Base-by-base conservation (phyloP, 75 land plant genomes). In the Sequoiadendron giganteum region DNA sequence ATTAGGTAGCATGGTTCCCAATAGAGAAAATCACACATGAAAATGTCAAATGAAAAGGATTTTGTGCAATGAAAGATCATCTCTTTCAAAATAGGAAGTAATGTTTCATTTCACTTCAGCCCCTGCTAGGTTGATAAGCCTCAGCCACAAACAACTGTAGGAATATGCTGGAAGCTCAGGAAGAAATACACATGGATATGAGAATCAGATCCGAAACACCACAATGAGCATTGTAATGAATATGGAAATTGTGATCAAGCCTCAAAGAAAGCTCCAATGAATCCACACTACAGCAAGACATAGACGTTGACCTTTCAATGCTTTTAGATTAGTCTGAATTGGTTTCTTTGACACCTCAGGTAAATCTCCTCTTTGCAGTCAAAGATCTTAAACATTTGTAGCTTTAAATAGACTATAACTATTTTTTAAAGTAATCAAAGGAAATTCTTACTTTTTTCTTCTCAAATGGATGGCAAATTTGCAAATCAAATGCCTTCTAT, bases 401-500 rank as follows among this genome's bases (percentile, higher is more conserved):
- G 25, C 82, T 79, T 18, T 2, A 79, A 79, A 79, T 40, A 79
- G 28, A 79, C 82, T 8, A 40, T 28, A 79, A 39, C 42, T 78
- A 78, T 39, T 79, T 79, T 34, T 25, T 6, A 79, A 79, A 21
- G 25, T 18, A 79, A 79, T 79, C 7, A 79, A 39, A 79, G 43
- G 25, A 65, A 65, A 25, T 65, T 40, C 47, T 34, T 79, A 36
- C 52, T 4, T 82, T 82, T 82, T 82, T 30, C n/a, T 82, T 82
- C 84, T 82, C 84, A 11, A 49, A 13, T 47, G 52, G 42, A 45
- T 48, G 47, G 48, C 32, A 47, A 43, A 82, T 47, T 82, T 82
- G 84, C 84, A 82, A n/a, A 82, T 28, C 48, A 82, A 43, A 82
- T 40, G 84, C 52, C 84, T 82, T 28, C 30, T 82, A 15, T 11